phyloP scores from a whole-genome alignment of 2,329 filamentous ascomycete genomes.

The Monosporascus sp. region DNA sequence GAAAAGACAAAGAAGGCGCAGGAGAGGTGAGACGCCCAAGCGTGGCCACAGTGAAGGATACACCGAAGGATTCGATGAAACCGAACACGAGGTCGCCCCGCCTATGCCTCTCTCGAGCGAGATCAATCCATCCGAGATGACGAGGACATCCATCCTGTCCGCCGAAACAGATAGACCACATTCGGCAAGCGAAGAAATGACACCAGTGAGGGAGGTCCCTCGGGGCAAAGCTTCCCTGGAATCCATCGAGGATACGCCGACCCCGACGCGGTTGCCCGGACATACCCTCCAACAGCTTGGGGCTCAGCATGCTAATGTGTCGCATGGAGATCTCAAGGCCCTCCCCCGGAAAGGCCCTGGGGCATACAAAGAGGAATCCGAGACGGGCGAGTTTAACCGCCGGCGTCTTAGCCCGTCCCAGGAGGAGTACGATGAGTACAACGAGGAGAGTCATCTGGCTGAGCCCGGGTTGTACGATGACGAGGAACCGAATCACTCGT shows the following conservation, averaged over 20 bases:
- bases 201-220: constrained; percentile 58
- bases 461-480: constrained; percentile 34
- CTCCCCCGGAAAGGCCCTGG: constrained; percentile 43
- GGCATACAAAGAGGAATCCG: constrained; percentile 41
- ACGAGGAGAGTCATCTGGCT: constrained; percentile 33
- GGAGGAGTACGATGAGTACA: constrained; percentile 37
- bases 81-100: constrained; percentile 55
- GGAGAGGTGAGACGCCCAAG: constrained; percentile 44
- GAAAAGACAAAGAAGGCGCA: constrained; percentile 45
- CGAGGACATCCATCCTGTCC: constrained; percentile 79
- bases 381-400: constrained; percentile 41
- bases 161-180: constrained; percentile 70
- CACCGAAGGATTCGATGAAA: constrained; percentile 46
- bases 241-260: constrained; percentile 50
- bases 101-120: constrained; percentile 88
- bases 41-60: constrained; percentile 41
- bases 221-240: constrained; percentile 55
- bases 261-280: constrained; percentile 50
- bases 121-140: constrained; percentile 80
- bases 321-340: constrained; percentile 52
- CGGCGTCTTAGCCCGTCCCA: constrained; percentile 30
- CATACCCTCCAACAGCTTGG: constrained; percentile 55
- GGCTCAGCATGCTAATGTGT: constrained; percentile 61
- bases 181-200: constrained; percentile 59
- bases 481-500: constrained; percentile 38